Evolutionary conservation across 1,284 basidiomycete genomes (phyloP), one percentile per base, ranked within the genome.

Genomic region (Tremellales sp.): DNA sequence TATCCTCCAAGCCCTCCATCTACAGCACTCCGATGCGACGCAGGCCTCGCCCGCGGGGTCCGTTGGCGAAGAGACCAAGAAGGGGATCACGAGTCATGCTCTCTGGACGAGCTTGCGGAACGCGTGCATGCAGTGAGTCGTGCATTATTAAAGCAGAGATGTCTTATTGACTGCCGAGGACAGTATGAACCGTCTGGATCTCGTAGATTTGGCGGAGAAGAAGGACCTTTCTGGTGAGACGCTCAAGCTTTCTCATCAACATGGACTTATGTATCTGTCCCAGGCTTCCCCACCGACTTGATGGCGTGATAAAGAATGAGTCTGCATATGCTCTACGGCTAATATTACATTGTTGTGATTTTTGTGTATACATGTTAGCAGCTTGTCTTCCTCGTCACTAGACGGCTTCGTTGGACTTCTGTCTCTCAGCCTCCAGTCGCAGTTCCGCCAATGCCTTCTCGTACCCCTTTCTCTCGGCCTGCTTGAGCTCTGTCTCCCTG

Each of bases 21-120:
- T 94, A 19, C 90, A 94, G 67, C 87, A 93, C 51, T 81, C 81
- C 40, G 89, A 92, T 46, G 71, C 74, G 49, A 81, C 81, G 27
- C 72, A 82, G 44, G 68, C 66, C 34, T 81, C 83, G 51, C 61
- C 64, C 31, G 68, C 61, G 38, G 77, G 50, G 0, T 45, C 50
- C 24, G 60, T 70, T 43, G 77, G 78, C 39, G 77, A 80, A 46
- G 74, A 72, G 31, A 47, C 35, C 19, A 50, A 54, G 34, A 81
- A 83, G 38, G 87, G 85, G 12, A 81, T 92, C 31, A 85, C 83
- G 3, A 84, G 84, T 19, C 77, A 76, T 25, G 78, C 85, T 4
- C 73, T 95, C 29, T 94, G 91, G 91, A 86, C 87, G 39, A 87
- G 84, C 59, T 71, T 94, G 57, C 82, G 82, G 70, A 87, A 83